Evolutionary conservation across 257 asterid species (phyloP).

Genomic region (Nicotiana tomentosiformis): DNA sequence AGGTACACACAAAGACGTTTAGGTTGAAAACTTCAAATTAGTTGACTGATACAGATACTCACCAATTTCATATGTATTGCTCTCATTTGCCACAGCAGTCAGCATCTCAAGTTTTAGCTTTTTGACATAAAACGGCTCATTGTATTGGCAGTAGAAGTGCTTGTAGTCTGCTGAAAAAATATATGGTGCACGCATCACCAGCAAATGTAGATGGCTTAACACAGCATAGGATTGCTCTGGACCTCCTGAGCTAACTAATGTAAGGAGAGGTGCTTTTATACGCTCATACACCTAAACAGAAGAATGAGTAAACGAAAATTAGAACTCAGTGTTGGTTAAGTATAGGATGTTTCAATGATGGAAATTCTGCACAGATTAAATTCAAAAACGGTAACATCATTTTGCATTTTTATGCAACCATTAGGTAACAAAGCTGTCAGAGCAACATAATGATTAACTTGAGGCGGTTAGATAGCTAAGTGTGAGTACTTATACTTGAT

Average conservation of each 20-base stretch:
- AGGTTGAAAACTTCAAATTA: background rate
- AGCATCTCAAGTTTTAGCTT: conserved; percentile 98
- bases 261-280: conserved; percentile 97
- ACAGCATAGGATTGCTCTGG: conserved; percentile 97
- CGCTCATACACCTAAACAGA: conserved; percentile 85
- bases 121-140: conserved; percentile 96
- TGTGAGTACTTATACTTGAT: background rate
- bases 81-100: conserved; percentile 98
- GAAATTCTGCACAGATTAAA: background rate
- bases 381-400: background rate
- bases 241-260: conserved; percentile 97
- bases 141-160: conserved; percentile 97
- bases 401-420: background rate
- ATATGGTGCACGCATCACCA: conserved; percentile 97
- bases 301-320: conserved; percentile 4
- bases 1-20: background rate
- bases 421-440: background rate
- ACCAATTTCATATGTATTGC: conserved; percentile 98
- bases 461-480: background rate
- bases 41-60: conserved; percentile 14
- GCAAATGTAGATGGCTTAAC: conserved; percentile 88
- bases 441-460: background rate
- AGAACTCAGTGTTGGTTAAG: background rate
- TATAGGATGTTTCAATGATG: background rate
- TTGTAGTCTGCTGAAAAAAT: conserved; percentile 94